Base-by-base conservation (phyloP, 192 early-diverging fungal genomes). In the Mortierella alpina region DNA sequence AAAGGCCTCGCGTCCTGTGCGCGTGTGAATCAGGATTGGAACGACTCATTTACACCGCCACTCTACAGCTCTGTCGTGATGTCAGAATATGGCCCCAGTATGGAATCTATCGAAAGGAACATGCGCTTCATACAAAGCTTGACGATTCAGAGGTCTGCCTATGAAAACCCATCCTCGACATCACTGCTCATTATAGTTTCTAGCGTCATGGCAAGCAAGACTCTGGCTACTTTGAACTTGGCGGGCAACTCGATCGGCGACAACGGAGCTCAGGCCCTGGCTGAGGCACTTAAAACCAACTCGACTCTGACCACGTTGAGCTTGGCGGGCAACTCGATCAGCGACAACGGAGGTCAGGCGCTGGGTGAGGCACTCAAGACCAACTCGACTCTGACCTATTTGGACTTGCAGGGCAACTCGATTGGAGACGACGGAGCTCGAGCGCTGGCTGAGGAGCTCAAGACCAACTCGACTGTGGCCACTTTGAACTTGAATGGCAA, bases 41-140 rank as follows among this genome's bases (percentile, higher is more conserved):
- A 22, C 18, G 54, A 56, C 20, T 56, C 54, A 22, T 56, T 56
- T 22, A 22, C 54, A 22, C 3, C 17, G 5, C 20, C 10, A 7
- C 54, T 56, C 18, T 56, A 56, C 17, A 56, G 20, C 2, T 56
- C n/a, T 56, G 54, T 56, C 18, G 54, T 56, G n/a, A 2, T 56
- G 54, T 22, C 0, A 12, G 7, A 56, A 56, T 1, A 12, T 56
- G 54, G 54, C 54, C 54, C 54, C 20, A 56, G 54, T 18, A 56
- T 56, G 54, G 54, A 56, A 56, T 56, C 54, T 56, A 17, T 56
- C 54, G 20, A 22, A 3, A 56, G 18, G 3, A 56, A 56, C 54
- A 56, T 20, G 54, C 54, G 20, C 54, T 3, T 56, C 3, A 31
- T 56, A 56, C 5, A 56, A 56, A 1, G 3, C 20, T 18, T 56